Conservation (phyloP, 1,139 yeast species). For the Scheffersomyces insectosa region DNA sequence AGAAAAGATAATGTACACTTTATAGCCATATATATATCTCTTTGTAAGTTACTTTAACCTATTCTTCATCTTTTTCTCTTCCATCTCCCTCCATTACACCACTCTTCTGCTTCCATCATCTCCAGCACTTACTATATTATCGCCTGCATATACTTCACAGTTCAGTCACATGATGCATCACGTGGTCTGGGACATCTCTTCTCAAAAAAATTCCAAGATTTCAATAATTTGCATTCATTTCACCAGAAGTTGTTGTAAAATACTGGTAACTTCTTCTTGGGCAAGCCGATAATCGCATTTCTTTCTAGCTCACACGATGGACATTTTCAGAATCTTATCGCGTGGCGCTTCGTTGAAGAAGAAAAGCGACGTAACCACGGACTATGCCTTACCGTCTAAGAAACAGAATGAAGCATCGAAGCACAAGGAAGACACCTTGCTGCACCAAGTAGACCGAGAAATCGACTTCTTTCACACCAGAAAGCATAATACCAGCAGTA, state of each 20-base stretch:
- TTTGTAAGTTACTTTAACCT: too few relatives aligned
- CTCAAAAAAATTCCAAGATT: too few relatives aligned
- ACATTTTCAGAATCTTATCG: slow-evolving; percentile 79
- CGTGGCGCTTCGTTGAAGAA: slow-evolving; percentile 82
- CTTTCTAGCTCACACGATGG: slow-evolving; percentile 51
- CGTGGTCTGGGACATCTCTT: too few relatives aligned
- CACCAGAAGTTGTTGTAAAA: too few relatives aligned
- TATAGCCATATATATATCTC: too few relatives aligned
- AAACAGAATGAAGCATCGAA: slow-evolving; percentile 17
- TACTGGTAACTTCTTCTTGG: not conserved
- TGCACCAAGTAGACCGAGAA: slow-evolving; percentile 55
- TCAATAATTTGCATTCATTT: too few relatives aligned
- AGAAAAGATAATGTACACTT: too few relatives aligned
- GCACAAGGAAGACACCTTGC: slow-evolving; percentile 37
- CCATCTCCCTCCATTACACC: too few relatives aligned
- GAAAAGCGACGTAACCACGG: slow-evolving; percentile 43
- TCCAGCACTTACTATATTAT: not conserved
- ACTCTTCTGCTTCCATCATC: not conserved
- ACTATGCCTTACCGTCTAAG: slow-evolving; percentile 44
- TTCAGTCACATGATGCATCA: not conserved
- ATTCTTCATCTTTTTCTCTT: too few relatives aligned
- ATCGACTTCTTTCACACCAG: slow-evolving; percentile 71
- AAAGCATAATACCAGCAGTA: slow-evolving; percentile 21
- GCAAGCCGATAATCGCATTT: slow-evolving; percentile 1
- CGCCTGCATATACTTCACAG: not conserved